A percentile compares a stretch with the other conserved stretches of the same genome.
Conservation (phyloP, 352 stramenopile species). For the Phytopythium oedochilum region DNA sequence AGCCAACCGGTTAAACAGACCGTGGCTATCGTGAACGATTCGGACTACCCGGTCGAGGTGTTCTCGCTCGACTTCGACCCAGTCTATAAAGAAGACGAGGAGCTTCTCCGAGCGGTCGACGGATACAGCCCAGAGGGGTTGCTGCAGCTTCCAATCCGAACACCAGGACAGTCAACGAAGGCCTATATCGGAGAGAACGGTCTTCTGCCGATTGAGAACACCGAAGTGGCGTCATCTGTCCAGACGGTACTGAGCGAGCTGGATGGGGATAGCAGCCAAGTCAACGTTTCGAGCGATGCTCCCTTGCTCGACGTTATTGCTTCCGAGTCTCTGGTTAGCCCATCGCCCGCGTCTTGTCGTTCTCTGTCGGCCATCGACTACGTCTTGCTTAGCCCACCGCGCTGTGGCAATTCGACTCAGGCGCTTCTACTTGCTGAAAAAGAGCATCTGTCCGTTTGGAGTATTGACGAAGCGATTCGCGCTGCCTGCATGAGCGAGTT, state of each 20-base stretch:
- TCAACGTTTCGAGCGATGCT: neutral
- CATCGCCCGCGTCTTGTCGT: neutral
- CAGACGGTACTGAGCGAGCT: neutral
- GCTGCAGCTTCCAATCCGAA: slow-evolving; percentile 67
- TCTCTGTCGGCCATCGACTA: slow-evolving; percentile 53
- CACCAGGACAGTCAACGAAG: slow-evolving; percentile 55
- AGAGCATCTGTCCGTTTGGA: slow-evolving; percentile 62
- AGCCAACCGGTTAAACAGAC: slow-evolving; percentile 26
- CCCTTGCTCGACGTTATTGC: neutral
- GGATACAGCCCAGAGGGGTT: slow-evolving; percentile 63
- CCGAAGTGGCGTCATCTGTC: neutral
- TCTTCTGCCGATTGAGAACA: slow-evolving; percentile 14
- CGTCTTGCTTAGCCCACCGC: slow-evolving; percentile 73
- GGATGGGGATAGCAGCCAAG: neutral
- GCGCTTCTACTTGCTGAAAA: slow-evolving; percentile 69
- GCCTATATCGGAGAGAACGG: slow-evolving; percentile 50
- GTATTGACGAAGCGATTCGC: slow-evolving; percentile 67
- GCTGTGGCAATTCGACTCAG: slow-evolving; percentile 78
- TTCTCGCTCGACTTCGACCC: slow-evolving; percentile 89
- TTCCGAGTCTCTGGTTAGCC: no score
- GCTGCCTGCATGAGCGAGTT: slow-evolving; percentile 22
- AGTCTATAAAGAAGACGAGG: slow-evolving; percentile 83
- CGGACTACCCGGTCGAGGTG: slow-evolving; percentile 87
- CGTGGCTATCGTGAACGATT: slow-evolving; percentile 87
- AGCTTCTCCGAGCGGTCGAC: slow-evolving; percentile 50